Evolutionary conservation across 2,329 filamentous ascomycete species (phyloP), one percentile per base, ranked within the genome.

Genomic region (Mycosphaerella sp.): DNA sequence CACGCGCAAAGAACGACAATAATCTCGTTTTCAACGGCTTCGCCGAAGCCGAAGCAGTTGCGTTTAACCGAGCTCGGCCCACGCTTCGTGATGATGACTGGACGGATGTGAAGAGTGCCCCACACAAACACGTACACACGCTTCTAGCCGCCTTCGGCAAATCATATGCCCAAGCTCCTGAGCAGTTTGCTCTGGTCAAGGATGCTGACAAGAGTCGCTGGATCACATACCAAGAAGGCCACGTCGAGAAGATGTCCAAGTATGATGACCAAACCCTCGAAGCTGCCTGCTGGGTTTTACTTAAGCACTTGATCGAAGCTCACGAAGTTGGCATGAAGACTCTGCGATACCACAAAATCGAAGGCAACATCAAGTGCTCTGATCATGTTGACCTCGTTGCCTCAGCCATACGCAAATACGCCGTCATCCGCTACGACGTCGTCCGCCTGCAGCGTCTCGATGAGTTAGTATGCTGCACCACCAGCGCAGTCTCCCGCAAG

Each of bases 381-480:
- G 39, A 46, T 3, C 57, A 55, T 14, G 49, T 59, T 26, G 45
- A 56, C 38, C 38, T 46, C 9, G 48, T 59, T 17, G 52, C 53
- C 26, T 34, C 32, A 1, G 51, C 57, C 2, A 53, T 58, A 4
- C 48, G 48, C 29, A 47, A 48, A 11, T 59, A 59, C 55, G 49
- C 49, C 11, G 49, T 59, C 55, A 54, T 59, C 29, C 52, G 57
- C 4, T 59, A 55, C 42, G 57, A 59, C 14, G 51, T 59, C 26
- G 48, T 59, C 40, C 57, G 57, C 29, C 48, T 55, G 9, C 41
- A 58, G 14, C 51, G 51, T 21, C 45, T 57, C 23, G 55, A 59
- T 21, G 57, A 59, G 41, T 49, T 59, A 1, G 57, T 55, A 38
- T 51, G 51, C 7, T 55, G 55, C 44, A 57, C 57, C 14, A 48